These are phyloP conservation scores for Fusarium udum DNA, from an alignment of 2,329 filamentous ascomycete genomes.

Conservation along the genomic window DNA sequence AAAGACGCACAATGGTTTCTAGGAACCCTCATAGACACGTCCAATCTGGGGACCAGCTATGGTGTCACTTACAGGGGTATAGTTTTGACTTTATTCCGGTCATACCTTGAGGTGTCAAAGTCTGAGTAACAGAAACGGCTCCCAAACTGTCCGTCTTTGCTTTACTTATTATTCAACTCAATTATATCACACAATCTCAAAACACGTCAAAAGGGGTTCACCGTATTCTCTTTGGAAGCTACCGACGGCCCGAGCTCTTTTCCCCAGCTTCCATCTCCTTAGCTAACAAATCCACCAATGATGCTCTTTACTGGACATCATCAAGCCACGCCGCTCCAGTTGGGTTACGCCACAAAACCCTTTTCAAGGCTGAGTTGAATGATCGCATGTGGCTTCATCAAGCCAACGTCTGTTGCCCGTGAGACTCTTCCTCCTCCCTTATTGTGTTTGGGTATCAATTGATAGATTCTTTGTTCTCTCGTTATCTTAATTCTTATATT, in stretches of 20 bases:
- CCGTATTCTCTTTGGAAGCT: constrained; percentile 1
- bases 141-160: neutral
- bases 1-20: neutral
- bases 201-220: constrained; percentile 13
- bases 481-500: neutral
- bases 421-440: constrained; percentile 14
- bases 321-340: constrained; percentile 9
- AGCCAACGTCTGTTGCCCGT: constrained; percentile 11
- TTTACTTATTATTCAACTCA: neutral
- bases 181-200: neutral
- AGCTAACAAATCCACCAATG: constrained; percentile 21
- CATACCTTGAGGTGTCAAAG: neutral
- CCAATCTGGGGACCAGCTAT: neutral
- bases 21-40: too few relatives aligned
- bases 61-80: neutral
- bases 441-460: neutral
- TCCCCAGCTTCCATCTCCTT: constrained; percentile 1
- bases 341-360: constrained; percentile 15
- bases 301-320: neutral
- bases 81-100: neutral
- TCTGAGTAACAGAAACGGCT: neutral
- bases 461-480: neutral
- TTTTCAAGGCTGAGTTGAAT: constrained; percentile 30
- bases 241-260: constrained; percentile 30
- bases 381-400: constrained; percentile 28